Conservation (phyloP, 176 grass and related monocot genomes). For the Tillandsia leiboldiana region DNA sequence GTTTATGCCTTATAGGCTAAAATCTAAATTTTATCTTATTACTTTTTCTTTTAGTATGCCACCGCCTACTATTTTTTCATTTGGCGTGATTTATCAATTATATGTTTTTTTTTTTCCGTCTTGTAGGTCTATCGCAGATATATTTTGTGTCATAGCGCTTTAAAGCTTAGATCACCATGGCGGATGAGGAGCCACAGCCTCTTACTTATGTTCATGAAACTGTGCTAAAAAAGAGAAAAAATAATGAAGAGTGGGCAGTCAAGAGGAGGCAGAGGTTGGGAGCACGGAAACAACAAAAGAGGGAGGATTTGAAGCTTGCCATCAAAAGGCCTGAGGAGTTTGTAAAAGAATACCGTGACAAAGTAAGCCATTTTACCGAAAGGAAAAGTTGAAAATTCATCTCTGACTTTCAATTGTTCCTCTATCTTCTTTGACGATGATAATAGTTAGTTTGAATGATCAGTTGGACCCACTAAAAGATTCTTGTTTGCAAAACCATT, state of each 20-base stretch:
- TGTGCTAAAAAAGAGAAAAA: slow-evolving; percentile 75
- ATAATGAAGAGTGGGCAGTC: slow-evolving; percentile 76
- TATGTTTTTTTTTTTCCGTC: too few species aligned
- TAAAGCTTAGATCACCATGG: slow-evolving; percentile 31
- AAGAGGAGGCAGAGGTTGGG: slow-evolving; percentile 44
- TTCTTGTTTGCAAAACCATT: background rate
- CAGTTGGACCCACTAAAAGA: background rate
- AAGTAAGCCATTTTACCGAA: slow-evolving; percentile 17
- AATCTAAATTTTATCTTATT: too few species aligned
- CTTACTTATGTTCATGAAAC: slow-evolving; percentile 62
- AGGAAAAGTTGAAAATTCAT: background rate
- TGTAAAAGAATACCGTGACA: slow-evolving; percentile 69
- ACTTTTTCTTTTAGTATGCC: too few species aligned
- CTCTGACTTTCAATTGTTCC: background rate
- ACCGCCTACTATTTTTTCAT: too few species aligned
- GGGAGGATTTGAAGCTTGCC: slow-evolving; percentile 32
- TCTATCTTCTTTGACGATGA: background rate
- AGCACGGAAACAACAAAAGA: slow-evolving; percentile 26
- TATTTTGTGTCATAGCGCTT: too few species aligned
- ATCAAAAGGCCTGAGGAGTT: slow-evolving; percentile 87
- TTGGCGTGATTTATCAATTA: too few species aligned
- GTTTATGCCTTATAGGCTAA: too few species aligned
- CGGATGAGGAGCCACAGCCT: slow-evolving; percentile 30
- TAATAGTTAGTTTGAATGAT: background rate
- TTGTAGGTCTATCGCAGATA: too few species aligned